Conservation (phyloP, 306 rosid genomes). For the Pueraria montana region DNA sequence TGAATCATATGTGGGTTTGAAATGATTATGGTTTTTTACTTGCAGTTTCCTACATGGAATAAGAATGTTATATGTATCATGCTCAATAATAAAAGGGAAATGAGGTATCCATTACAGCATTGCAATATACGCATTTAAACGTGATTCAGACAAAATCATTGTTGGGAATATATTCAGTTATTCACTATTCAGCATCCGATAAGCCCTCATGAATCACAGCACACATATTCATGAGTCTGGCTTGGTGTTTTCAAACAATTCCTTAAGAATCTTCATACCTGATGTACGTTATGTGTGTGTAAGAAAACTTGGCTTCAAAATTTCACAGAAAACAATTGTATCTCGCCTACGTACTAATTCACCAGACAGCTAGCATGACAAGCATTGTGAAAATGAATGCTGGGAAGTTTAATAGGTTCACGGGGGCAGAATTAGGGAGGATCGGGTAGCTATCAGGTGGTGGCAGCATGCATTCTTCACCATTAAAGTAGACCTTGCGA, state of each 20-base stretch:
- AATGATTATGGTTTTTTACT: slow-evolving; percentile 36
- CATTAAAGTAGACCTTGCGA: slow-evolving; percentile 89
- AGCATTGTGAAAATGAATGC: slow-evolving; percentile 54
- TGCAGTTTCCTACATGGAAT: slow-evolving; percentile 22
- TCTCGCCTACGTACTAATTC: slow-evolving; percentile 48
- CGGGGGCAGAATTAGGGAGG: slow-evolving; percentile 74
- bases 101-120: slow-evolving; percentile 30
- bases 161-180: background rate
- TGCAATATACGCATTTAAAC: slow-evolving; percentile 50
- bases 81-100: slow-evolving; percentile 5
- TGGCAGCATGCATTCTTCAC: slow-evolving; percentile 93
- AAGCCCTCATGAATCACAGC: slow-evolving; percentile 37
- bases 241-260: slow-evolving; percentile 33
- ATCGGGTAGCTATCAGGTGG: slow-evolving; percentile 85
- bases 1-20: slow-evolving; percentile 38
- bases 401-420: slow-evolving; percentile 50
- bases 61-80: background rate
- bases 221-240: slow-evolving; percentile 38
- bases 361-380: slow-evolving; percentile 61
- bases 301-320: slow-evolving; percentile 52
- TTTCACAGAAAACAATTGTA: slow-evolving; percentile 33
- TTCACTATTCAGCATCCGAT: background rate
- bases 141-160: background rate
- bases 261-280: slow-evolving; percentile 27
- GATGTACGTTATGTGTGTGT: slow-evolving; percentile 32